Base-by-base conservation (phyloP, 306 rosid genomes). In the Amphicarpaea edgeworthii region DNA sequence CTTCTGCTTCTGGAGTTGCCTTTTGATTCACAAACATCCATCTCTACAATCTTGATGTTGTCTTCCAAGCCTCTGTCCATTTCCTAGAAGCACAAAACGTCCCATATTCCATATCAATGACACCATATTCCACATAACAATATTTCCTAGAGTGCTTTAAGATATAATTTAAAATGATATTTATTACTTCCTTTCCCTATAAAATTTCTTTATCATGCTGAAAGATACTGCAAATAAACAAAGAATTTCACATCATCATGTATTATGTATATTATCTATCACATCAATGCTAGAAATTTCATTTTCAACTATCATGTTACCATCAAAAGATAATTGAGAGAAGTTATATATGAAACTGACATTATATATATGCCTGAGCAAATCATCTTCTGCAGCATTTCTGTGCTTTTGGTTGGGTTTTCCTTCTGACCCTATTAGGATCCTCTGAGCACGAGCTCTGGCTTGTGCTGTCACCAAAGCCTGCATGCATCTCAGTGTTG, bases 401-500 rank as follows among this genome's bases (percentile, higher is more conserved):
- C 89, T 78, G 2, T 85, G 84, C 79, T 87, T 57, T 19, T 75
- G 87, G 72, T 78, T 62, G 40, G 72, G 50, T 12, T 73, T 89
- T 59, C 77, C 80, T 55, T 90, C 95, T 34, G 87, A 83, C 60
- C 47, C 83, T 72, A 57, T 70, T 74, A 70, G 89, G 69, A 92
- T 84, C 86, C 97, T 84, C 77, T 88, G 96, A 42, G 93, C 91
- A 26, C 90, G 87, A 76, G 97, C 99, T 83, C 99, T 86, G 3
- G 93, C 93, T 77, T 94, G 98, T 19, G 88, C 96, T 20, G 92
- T 92, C 72, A 94, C 86, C 89, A 94, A 82, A 62, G 97, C 97
- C 84, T 92, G 98, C 97, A 94, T 92, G 75, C 93, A 87, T 68
- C 95, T 80, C 12, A 92, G 77, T 15, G 97, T 90, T 50, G 83